phyloP scores from a whole-genome alignment of 2,329 filamentous ascomycete genomes.

The Penicillium paneum region DNA sequence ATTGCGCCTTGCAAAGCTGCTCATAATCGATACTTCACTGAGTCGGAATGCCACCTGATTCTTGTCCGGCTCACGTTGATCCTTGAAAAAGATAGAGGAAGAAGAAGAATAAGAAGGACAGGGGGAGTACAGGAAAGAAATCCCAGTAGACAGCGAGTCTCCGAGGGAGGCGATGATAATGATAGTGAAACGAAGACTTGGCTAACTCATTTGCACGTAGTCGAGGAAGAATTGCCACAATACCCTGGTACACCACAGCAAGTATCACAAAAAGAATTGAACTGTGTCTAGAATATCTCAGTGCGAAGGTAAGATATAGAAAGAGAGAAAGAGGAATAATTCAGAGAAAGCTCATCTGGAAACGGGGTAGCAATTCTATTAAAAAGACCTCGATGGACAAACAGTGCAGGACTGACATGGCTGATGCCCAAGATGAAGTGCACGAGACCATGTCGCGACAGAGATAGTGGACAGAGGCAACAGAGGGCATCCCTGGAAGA shows the following conservation, averaged over 20 bases:
- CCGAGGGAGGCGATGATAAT: neutral
- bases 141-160: neutral
- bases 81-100: neutral
- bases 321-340: neutral
- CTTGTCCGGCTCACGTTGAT: neutral
- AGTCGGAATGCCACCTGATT: neutral
- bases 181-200: neutral
- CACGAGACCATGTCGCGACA: slow-evolving; percentile 32
- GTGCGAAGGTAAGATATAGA: neutral
- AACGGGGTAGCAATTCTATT: slow-evolving; percentile 24
- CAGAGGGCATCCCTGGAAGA: slow-evolving; percentile 26
- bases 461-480: slow-evolving; percentile 14
- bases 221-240: neutral
- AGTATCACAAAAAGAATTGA: neutral
- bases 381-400: slow-evolving; percentile 19
- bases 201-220: neutral
- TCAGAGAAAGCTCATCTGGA: slow-evolving; percentile 3
- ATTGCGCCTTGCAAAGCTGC: slow-evolving; percentile 40
- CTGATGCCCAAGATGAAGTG: slow-evolving; percentile 23
- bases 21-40: slow-evolving; percentile 32
- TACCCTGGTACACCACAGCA: neutral
- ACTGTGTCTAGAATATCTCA: neutral
- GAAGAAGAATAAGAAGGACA: neutral
- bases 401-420: slow-evolving; percentile 21
- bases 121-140: neutral